These are phyloP conservation scores for Psilocybe sp. DNA, from an alignment of 768 basidiomycete species.

Conservation along the genomic window DNA sequence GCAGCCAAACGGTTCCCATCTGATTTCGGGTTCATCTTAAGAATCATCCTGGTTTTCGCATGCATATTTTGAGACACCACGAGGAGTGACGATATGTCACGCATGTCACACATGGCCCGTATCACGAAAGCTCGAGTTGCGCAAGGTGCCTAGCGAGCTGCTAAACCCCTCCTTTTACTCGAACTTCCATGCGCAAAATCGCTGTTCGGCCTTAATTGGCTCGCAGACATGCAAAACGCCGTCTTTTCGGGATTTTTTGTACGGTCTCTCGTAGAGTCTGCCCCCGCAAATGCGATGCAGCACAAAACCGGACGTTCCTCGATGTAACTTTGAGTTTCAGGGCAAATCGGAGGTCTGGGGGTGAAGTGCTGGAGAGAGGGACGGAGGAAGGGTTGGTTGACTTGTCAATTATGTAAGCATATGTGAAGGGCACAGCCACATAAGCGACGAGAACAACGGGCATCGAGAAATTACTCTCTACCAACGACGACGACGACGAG, in stretches of 20 bases:
- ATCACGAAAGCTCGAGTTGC: slow-evolving; percentile 7
- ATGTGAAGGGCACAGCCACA: too few species aligned
- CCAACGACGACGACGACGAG: slow-evolving; percentile 6
- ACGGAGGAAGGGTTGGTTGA: too few species aligned
- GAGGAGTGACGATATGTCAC: neutral
- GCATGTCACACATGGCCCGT: slow-evolving; percentile 1
- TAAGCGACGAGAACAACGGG: too few species aligned
- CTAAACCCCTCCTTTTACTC: slow-evolving; percentile 11
- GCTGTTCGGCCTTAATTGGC: slow-evolving; percentile 1
- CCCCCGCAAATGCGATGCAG: neutral
- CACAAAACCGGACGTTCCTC: neutral
- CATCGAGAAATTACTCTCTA: slow-evolving; percentile 2
- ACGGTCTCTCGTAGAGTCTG: slow-evolving; percentile 5
- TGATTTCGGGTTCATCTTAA: too few species aligned
- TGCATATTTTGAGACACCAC: too few species aligned
- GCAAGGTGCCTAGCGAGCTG: slow-evolving; percentile 7
- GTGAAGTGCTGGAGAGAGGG: too few species aligned
- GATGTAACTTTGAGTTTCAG: too few species aligned
- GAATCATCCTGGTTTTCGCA: too few species aligned
- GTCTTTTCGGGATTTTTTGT: slow-evolving; percentile 2
- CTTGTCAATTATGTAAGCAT: too few species aligned
- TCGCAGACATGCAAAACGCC: neutral
- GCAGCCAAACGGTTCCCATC: too few species aligned
- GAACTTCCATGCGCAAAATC: slow-evolving; percentile 15
- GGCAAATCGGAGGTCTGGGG: too few species aligned